phyloP scores from a whole-genome alignment of 2,329 filamentous ascomycete genomes.

The Acrocalymma vagum region DNA sequence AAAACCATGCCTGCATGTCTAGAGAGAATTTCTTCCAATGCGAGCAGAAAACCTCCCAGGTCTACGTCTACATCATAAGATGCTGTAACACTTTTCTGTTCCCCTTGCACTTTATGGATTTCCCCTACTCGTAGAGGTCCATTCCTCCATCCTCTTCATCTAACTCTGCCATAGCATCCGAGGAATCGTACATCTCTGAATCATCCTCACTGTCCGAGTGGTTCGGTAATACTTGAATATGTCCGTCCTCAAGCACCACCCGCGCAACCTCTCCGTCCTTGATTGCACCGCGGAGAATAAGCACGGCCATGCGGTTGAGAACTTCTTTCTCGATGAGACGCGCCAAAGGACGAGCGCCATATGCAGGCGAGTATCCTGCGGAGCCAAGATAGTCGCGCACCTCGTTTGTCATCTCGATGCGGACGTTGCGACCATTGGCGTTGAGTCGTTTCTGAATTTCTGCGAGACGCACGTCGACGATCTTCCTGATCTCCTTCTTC shows the following conservation, averaged over 20 bases:
- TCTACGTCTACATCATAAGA: too few species aligned
- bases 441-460: slow-evolving; percentile 94
- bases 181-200: slow-evolving; percentile 77
- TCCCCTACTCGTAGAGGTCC: slow-evolving; percentile 66
- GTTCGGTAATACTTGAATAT: slow-evolving; percentile 83
- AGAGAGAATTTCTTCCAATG: too few species aligned
- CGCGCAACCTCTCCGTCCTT: slow-evolving; percentile 84
- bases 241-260: slow-evolving; percentile 80
- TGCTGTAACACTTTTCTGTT: neutral
- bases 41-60: too few species aligned
- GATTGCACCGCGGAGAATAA: slow-evolving; percentile 86
- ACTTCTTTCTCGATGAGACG: slow-evolving; percentile 97
- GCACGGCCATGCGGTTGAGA: slow-evolving; percentile 88
- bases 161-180: slow-evolving; percentile 76
- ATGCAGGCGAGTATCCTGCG: slow-evolving; percentile 93
- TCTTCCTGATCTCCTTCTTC: slow-evolving; percentile 87
- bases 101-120: neutral
- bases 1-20: too few species aligned
- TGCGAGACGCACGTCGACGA: slow-evolving; percentile 85
- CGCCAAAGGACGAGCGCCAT: slow-evolving; percentile 87
- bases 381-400: slow-evolving; percentile 93
- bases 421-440: slow-evolving; percentile 84
- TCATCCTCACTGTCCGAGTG: slow-evolving; percentile 77
- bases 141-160: slow-evolving; percentile 63
- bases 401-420: slow-evolving; percentile 81